Base-by-base conservation (phyloP, 2,329 filamentous ascomycete genomes). In the Diaporthe australafricana region DNA sequence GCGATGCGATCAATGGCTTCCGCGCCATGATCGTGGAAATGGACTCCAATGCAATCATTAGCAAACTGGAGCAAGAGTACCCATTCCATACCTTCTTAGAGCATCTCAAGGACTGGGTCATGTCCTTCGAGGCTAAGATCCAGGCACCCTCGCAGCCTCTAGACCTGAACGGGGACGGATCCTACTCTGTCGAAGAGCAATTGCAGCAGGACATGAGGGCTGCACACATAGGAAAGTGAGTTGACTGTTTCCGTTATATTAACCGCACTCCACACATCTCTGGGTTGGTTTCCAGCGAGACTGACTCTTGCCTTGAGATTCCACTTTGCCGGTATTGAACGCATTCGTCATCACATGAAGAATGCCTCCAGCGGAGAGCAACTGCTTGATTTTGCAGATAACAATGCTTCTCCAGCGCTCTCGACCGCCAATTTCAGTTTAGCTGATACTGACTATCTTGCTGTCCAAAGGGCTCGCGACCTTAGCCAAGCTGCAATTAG, bases 71-170 rank as follows among this genome's bases (percentile, higher is more conserved):
- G 20, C 56, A 56, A 17, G 48, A 73, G 5, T 69, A 72, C 45
- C 50, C 71, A 5, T 73, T 72, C 45, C 68, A 71, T 11, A 12
- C 22, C 35, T 73, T 74, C 55, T 25, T 74, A 38, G 40, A 71
- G 3, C 35, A 38, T 17, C 38, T 74, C n/a, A 67, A 67, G 56
- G 56, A 66, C 6, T 74, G 71, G 73, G 57, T 71, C 32, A 68
- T 42, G 38, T 40, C 53, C 6, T 72, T 57, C 27, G 66, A 73
- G 52, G 50, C 48, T 35, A 73, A n/a, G 22, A 48, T 56, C 16
- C 47, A 60, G 5, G 65, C 56, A 12, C 57, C 70, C 17, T 32
- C 40, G 45, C 60, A 56, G 45, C 42, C 65, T 27, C 22, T 16
- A 30, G 16, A n/a, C 20, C 32, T 42, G 45, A 56, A 70, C 45